phyloP scores from a whole-genome alignment of 1,139 yeast species.

The Meyerozyma guilliermondii region DNA sequence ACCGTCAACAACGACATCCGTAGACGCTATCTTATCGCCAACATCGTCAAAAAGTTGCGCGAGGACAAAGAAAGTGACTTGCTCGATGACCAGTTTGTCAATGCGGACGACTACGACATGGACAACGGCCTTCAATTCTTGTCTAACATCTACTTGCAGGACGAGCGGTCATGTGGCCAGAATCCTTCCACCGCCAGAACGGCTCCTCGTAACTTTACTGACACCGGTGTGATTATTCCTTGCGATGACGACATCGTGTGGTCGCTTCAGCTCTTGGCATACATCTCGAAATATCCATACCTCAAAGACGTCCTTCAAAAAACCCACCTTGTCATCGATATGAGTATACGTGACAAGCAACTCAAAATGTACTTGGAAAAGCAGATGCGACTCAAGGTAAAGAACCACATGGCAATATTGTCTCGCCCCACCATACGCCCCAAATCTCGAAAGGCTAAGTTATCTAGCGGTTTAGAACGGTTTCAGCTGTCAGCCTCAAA shows the following conservation, averaged over 20 bases:
- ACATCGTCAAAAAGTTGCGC: slow-evolving; percentile 32
- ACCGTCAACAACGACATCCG: slow-evolving; percentile 28
- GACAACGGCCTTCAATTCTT: slow-evolving; percentile 40
- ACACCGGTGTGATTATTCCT: slow-evolving; percentile 73
- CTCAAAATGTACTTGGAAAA: slow-evolving; percentile 34
- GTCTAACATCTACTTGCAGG: slow-evolving; percentile 38
- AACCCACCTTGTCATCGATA: slow-evolving; percentile 56
- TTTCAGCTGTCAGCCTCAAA: slow-evolving; percentile 35
- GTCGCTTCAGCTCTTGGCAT: slow-evolving; percentile 88
- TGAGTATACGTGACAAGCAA: slow-evolving; percentile 47
- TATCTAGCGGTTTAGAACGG: slow-evolving; percentile 17
- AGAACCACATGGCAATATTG: slow-evolving; percentile 23
- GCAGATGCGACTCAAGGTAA: slow-evolving; percentile 31
- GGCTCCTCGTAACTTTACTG: slow-evolving; percentile 62
- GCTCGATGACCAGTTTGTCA: slow-evolving; percentile 27
- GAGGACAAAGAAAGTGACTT: slow-evolving; percentile 35
- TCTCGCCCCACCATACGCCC: slow-evolving; percentile 35
- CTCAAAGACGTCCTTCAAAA: slow-evolving; percentile 70
- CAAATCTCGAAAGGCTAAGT: slow-evolving; percentile 24
- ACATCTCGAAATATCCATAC: slow-evolving; percentile 84
- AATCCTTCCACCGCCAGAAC: slow-evolving; percentile 23
- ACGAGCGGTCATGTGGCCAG: slow-evolving; percentile 23
- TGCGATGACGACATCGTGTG: slow-evolving; percentile 91
- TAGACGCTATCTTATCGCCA: slow-evolving; percentile 32
- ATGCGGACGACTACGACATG: slow-evolving; percentile 38